Base-by-base conservation (phyloP, 192 early-diverging fungal genomes). In the Cladochytrium replicatum region DNA sequence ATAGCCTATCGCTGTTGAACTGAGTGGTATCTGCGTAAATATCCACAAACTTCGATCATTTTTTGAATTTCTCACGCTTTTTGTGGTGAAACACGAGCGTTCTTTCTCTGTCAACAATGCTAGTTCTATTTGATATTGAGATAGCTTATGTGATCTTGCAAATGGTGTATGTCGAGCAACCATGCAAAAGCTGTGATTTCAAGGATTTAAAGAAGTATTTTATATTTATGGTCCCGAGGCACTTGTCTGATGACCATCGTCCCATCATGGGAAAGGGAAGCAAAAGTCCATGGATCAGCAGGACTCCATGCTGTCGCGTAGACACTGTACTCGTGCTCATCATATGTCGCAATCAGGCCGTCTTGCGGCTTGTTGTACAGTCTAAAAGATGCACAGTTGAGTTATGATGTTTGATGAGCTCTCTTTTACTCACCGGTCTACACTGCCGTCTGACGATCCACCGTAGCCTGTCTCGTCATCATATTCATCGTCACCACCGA, bases 251-350 rank as follows among this genome's bases (percentile, higher is more conserved):
- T 80, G 21, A 91, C 87, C n/a, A 92, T 72, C 8, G 89, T 79
- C 6, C 94, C 94, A 61, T 91, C 92, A 64, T 89, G 89, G 22
- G 91, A 95, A 22, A 93, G 57, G 2, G 90, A 93, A 15, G 86
- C 83, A 75, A 93, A 97, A 8, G 91, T 71, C 94, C 94, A 97
- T 1, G 89, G 86, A 64, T 93, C 91, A 0, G 79, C 79, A 3
- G 66, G 67, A 41, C 91, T 93, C 94, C 94, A 97, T 15, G 83
- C 78, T 2, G 82, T 84, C 3, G 84, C 66, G 54, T 95, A 95
- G 2, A 97, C 92, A 52, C 85, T 87, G 42, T 94, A 88, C 60
- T 97, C 91, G 61, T 94, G 93, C 55, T 93, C 89, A 28, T 93
- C 87, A 56, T 81, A 95, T n/a, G 84, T 81, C 4, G 74, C 72